These are phyloP conservation scores for Nicotiana noctiflora DNA, from an alignment of 257 asterid genomes.

Conservation along the genomic window DNA sequence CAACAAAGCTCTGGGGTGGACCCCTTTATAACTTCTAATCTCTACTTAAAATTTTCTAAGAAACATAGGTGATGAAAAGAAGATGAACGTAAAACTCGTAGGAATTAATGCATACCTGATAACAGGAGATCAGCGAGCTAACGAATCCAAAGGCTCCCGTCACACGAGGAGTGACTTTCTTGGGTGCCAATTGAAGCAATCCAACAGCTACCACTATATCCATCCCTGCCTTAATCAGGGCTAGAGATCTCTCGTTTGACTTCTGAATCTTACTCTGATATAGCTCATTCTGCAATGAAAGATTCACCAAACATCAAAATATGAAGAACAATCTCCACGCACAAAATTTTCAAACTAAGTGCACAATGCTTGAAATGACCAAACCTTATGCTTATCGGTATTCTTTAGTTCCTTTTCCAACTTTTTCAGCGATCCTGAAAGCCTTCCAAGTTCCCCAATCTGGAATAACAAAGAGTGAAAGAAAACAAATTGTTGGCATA, in stretches of 20 bases:
- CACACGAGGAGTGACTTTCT: conserved; percentile 89
- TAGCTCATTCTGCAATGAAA: conserved; percentile 49
- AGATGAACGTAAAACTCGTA: background rate
- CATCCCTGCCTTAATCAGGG: conserved; percentile 71
- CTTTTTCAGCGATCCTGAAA: conserved; percentile 66
- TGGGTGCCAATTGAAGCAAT: conserved; percentile 87
- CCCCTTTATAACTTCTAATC: background rate
- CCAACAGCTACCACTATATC: conserved; percentile 93
- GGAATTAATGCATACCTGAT: conserved; percentile 49
- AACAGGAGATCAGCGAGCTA: conserved; percentile 91
- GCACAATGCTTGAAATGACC: background rate
- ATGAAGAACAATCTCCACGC: background rate
- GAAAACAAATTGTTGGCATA: background rate
- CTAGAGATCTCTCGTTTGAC: conserved; percentile 77
- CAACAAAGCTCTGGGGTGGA: background rate
- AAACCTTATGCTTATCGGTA: conserved; percentile 61
- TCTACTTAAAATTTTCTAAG: background rate
- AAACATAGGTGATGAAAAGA: background rate
- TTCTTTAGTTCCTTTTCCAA: conserved; percentile 67
- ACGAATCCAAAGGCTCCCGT: conserved; percentile 84
- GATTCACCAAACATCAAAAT: conserved; percentile 12
- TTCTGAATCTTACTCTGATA: conserved; percentile 51
- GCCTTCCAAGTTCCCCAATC: conserved; percentile 86
- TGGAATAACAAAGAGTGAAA: conserved; percentile 21
- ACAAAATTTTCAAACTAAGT: background rate